Evolutionary conservation across 192 early-diverging fungal species (phyloP), one percentile per base, ranked within the genome.

Genomic region (Entophlyctis luteolus): DNA sequence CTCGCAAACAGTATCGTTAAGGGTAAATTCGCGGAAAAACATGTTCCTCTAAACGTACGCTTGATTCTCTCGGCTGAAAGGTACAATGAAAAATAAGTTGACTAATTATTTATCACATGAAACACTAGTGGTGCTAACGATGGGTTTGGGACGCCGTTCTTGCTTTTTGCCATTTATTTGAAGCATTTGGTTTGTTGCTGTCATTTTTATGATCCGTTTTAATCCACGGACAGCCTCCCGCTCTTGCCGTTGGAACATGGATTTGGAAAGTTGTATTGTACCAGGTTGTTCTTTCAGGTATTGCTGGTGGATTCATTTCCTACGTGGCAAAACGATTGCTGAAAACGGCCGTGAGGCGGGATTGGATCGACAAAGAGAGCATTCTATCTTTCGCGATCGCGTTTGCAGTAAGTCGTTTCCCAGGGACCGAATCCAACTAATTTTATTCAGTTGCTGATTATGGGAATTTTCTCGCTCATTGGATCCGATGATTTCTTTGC

Each of bases 1-100:
- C 76, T 98, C 52, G 90, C 93, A 42, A 96, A 93, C 79, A 91
- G 92, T 3, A 91, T 98, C 3, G 89, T 98, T 23, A 93, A 93
- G 72, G 95, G 95, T 25, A 79, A 86, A 31, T 98, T 95, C 80
- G 93, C 95, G 20, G 93, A 95, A 68, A 85, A 87, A 38, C 87
- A 94, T 71, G 89, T 98, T 12, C 88, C 93, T 0, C 60, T 84
- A 55, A 82, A 57, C 49, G 57, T 85, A 0, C 73, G 74, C 3
- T 46, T 48, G 20, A 45, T 84, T n/a, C 54, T 76, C 12, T 59
- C 68, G 4, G 74, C 65, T 14, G 71, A 74, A 63, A 87, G 56
- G 32, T 98, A 94, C 79, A 92, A 92, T 22, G 93, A 94, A 68
- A 84, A 87, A 34, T 86, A 91, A 0, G 55, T 83, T 53, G 80